Evolutionary conservation across 495 filamentous ascomycete genomes (phyloP), one percentile per base, ranked within the genome.

Genomic region (Friedmanniomyces simplex): DNA sequence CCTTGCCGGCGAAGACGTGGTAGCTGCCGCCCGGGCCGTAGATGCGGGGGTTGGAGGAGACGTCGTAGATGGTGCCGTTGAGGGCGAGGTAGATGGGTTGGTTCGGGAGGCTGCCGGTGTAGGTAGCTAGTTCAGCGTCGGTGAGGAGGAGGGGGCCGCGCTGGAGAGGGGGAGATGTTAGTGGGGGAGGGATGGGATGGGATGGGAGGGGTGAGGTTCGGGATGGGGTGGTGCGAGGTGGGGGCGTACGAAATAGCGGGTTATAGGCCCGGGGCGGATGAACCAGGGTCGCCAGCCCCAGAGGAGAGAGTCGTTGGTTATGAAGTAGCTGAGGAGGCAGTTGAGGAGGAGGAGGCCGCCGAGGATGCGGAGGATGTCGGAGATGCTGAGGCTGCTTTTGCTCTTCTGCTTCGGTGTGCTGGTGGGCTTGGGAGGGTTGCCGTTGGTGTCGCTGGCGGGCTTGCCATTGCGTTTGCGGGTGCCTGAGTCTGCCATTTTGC

Each of bases 51-150:
- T 85, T 86, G 6, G 79, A 74, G 13, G 85, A 84, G 36, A 99
- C 94, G 70, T 99, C 93, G 79, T 89, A 97, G 75, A 99, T 88
- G 57, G 80, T 84, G 52, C 90, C 87, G 74, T 99, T 99, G 46
- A 99, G 78, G 52, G 88, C 89, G 49, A 99, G 76, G 72, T 95
- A 91, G 70, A 99, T 83, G 3, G 93, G 94, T 21, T 85, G 80
- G 18, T 66, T 62, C 0, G 82, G 74, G 71, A 95, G 82, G 50
- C 72, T 79, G 73, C 93, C 93, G 72, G 94, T 85, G 77, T 87
- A 93, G 51, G 74, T 73, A 32, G 77, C 59, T 24, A 99, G 83
- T 69, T 95, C 70, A 24, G 67, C 68, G 30, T 84, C 86, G 1
- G 91, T 96, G 14, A 96, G 80, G 65, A 59, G 47, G 24, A 82